Base-by-base conservation (phyloP, 495 filamentous ascomycete genomes). In the Xylaria sp. region DNA sequence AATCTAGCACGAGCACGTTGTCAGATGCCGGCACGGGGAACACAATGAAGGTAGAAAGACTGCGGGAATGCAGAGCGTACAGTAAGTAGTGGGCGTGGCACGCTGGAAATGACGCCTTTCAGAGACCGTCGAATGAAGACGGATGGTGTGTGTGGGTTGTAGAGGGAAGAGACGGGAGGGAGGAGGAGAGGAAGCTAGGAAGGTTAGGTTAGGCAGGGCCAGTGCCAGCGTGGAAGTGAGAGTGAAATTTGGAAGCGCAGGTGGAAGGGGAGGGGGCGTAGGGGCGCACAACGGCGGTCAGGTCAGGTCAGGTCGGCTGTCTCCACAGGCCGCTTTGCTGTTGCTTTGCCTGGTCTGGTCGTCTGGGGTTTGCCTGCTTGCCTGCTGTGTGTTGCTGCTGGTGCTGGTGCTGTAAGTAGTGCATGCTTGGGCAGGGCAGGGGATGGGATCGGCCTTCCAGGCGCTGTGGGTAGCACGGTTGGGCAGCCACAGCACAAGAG, bases 71-170 rank as follows among this genome's bases (percentile, higher is more conserved):
- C 57, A 11, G 50, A 67, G 48, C 43, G 64, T 55, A 55, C n/a
- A n/a, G n/a, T n/a, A n/a, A n/a, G n/a, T n/a, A n/a, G n/a, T n/a
- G 55, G 64, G 46, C 64, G 64, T 67, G 64, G 35, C 64, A 35
- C 46, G 29, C 14, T 33, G 31, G 19, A 21, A 35, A 67, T 48
- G 46, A 67, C 64, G 67, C 67, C 52, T 69, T 58, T 69, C 67
- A 46, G n/a, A 69, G 53, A 35, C 53, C 52, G 33, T 68, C 66
- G 24, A 35, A 61, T 21, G 52, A 59, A 19, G 67, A 40, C 14
- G 57, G 67, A 41, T 35, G 37, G 52, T 52, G 63, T 35, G 46
- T 66, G 63, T 66, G 43, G 63, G 29, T 66, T 50, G 63, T 26
- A 67, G 35, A 67, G 64, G 21, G 35, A 67, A 41, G 48, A 67